Base-by-base conservation (phyloP, 108 stramenopile genomes). In the Pseudonitzschia delicatissima region DNA sequence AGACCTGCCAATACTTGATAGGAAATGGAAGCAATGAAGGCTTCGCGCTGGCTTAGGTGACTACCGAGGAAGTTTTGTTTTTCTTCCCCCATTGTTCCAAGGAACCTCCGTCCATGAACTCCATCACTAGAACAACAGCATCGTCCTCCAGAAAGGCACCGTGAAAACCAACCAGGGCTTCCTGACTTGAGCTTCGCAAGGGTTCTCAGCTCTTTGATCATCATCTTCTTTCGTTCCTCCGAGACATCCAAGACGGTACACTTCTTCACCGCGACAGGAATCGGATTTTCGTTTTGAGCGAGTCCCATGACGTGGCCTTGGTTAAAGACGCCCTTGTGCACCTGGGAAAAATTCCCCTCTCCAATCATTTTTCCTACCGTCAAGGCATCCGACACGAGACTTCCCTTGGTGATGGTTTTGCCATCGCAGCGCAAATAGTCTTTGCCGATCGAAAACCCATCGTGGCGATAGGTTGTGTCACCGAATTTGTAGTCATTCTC, bases 1-100 rank as follows among this genome's bases (percentile, higher is more conserved):
- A 97, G 66, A 5, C 95, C 97, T 85, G 86, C 86, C 7, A 96
- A 55, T 45, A 92, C 74, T 76, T 97, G 92, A 66, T 78, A 90
- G 8, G 90, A 68, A 44, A 85, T 69, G 1, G 88, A 78, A 13
- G 93, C 94, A 45, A 87, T 39, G 67, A 55, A 51, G 37, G 28
- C 31, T 57, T 60, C 62, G 29, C 66, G 49, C 45, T 61, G n/a
- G 51, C 9, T 18, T 25, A 17, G 67, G 37, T 18, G 29, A 36
- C 8, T 51, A 12, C 4, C 15, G 18, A 33, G 12, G 55, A 57
- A 42, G 23, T 29, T 5, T 35, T 27, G 28, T 27, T 31, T 8
- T 34, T 25, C 50, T 36, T 69, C 37, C 61, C 77, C 64, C 18
- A 69, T 23, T 69, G 40, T 29, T 77, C 69, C 50, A 96, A 51